These are phyloP conservation scores for Lodderomyces beijingensis DNA, from an alignment of 1,139 yeast species.

Conservation along the genomic window DNA sequence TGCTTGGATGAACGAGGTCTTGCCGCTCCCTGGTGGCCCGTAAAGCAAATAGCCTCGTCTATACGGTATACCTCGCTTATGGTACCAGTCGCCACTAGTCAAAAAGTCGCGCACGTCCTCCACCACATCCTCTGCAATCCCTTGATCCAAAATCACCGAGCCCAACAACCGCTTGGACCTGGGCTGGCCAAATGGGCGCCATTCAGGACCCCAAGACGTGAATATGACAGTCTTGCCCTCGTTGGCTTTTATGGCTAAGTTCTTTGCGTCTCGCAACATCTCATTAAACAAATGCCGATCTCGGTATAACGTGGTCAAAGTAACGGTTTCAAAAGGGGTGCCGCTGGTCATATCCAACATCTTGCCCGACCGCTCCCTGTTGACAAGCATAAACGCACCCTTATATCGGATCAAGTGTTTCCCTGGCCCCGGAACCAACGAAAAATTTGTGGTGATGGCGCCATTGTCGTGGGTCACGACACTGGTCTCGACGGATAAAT, in stretches of 20 bases:
- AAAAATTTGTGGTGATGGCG: slow-evolving; percentile 78
- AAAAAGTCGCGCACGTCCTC: slow-evolving; percentile 79
- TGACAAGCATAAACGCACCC: slow-evolving; percentile 85
- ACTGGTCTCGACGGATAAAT: slow-evolving; percentile 84
- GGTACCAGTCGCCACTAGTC: slow-evolving; percentile 83
- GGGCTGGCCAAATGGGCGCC: slow-evolving; percentile 98
- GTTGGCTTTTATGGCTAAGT: slow-evolving; percentile 72
- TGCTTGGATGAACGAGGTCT: slow-evolving; percentile 93
- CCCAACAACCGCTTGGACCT: slow-evolving; percentile 79
- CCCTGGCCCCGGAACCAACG: slow-evolving; percentile 98
- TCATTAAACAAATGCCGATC: slow-evolving; percentile 70
- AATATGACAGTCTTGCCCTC: slow-evolving; percentile 93
- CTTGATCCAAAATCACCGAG: slow-evolving; percentile 80
- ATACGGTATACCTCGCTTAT: slow-evolving; percentile 93
- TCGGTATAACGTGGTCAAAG: slow-evolving; percentile 81
- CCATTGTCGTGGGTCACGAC: slow-evolving; percentile 92
- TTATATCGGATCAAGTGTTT: slow-evolving; percentile 81
- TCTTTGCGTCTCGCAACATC: slow-evolving; percentile 80
- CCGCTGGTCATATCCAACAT: slow-evolving; percentile 88
- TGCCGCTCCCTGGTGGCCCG: slow-evolving; percentile 99
- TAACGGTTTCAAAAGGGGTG: slow-evolving; percentile 92
- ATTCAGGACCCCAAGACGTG: slow-evolving; percentile 97
- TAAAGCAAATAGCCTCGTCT: slow-evolving; percentile 89
- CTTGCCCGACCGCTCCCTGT: slow-evolving; percentile 86
- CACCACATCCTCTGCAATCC: slow-evolving; percentile 61